Conservation (phyloP, 257 asterid species). For the Fraxinus americana region DNA sequence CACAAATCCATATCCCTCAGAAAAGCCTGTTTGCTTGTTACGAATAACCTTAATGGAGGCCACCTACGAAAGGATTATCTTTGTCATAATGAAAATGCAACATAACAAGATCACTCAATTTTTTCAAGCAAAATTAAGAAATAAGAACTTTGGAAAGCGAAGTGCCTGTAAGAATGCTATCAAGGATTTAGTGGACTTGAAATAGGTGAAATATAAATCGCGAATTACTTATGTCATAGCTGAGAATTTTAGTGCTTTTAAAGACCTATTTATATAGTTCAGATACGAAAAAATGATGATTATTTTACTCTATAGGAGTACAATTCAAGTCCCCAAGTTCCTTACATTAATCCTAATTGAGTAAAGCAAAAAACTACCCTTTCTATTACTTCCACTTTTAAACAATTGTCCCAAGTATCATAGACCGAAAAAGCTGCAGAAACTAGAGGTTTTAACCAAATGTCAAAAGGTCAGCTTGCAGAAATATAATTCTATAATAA, state of each 20-base stretch:
- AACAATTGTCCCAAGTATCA: neutral
- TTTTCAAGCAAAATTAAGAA: neutral
- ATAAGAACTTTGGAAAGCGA: neutral
- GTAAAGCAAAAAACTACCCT: neutral
- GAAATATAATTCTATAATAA: neutral
- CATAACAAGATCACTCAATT: neutral
- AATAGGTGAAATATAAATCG: neutral
- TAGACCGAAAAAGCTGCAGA: neutral
- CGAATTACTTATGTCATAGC: neutral
- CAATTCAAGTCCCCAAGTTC: neutral
- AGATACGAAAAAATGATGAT: neutral
- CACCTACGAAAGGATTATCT: conserved; percentile 33
- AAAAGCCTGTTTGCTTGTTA: conserved; percentile 55
- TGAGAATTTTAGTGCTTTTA: neutral
- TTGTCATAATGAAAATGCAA: neutral
- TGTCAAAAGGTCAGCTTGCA: neutral
- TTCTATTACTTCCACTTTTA: neutral
- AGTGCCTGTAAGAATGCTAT: neutral
- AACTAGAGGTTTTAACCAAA: neutral
- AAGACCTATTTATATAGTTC: neutral
- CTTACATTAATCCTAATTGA: neutral
- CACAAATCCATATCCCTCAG: conserved; percentile 64
- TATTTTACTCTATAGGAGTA: neutral
- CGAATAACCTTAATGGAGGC: conserved; percentile 56
- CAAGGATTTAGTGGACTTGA: neutral